Base-by-base conservation (phyloP, 1,284 basidiomycete genomes). In the Boletellus deceptivus region DNA sequence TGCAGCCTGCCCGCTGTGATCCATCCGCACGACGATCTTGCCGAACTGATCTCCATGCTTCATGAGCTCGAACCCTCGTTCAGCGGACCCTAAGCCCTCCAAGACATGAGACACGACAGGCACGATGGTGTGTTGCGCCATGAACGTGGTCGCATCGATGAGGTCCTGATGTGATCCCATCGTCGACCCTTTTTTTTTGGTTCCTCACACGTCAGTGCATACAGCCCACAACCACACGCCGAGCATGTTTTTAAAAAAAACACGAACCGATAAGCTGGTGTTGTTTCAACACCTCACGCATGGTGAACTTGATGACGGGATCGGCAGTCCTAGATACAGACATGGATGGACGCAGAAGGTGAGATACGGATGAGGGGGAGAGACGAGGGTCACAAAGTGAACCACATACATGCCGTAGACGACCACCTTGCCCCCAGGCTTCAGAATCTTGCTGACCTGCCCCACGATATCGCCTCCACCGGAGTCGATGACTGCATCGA, bases 121-220 rank as follows among this genome's bases (percentile, higher is more conserved):
- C 1, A 82, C 73, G 55, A 94, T 84, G 41, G 73, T 74, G 57
- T 92, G 84, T 60, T 83, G 64, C 4, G 75, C 72, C 29, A 93
- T 68, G 69, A 94, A 93, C 16, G 72, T 68, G 0, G 91, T 88
- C 20, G 88, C 87, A 33, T 83, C 79, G 47, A 76, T 66, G 50
- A 94, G 77, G 70, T 94, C 91, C 49, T 79, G 73, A 49, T 78
- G 78, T n/a, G 89, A 91, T 13, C 91, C 92, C 87, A 94, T 91
- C 18, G 88, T 91, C 1, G 88, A 86, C 40, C 87, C 86, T 88
- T 58, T 43, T 31, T 31, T 31, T 31, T 11, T n/a, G n/a, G 43
- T 35, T 49, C 33, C 43, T 50, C 5, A 55, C 46, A 52, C 47
- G 34, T 63, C 43, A 64, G 35, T 24, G 52, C 17, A 40, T 31